Evolutionary conservation across 164 flowering plant species (phyloP).

Genomic region (Echeveria elegans): DNA sequence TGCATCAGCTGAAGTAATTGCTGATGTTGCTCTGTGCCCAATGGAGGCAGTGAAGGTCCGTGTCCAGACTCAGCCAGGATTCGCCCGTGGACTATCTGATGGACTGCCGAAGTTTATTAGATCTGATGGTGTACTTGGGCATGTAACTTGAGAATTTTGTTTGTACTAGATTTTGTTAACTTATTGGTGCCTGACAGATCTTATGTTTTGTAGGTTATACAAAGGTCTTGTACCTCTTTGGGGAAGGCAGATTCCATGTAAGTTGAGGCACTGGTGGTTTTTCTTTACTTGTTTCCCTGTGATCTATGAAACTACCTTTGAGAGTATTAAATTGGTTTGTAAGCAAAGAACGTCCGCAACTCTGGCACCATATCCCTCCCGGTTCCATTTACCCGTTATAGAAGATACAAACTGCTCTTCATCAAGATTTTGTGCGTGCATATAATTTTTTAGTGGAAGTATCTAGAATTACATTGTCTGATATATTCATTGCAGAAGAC

Average conservation of each 20-base stretch:
- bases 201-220: constrained; percentile 47
- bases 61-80: constrained; percentile 82
- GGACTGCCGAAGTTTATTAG: constrained; percentile 70
- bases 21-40: constrained; percentile 80
- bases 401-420: not conserved
- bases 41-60: constrained; percentile 84
- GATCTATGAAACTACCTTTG: not conserved
- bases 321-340: not conserved
- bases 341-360: not conserved
- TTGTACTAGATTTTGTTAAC: not conserved
- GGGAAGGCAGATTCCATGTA: constrained; percentile 88
- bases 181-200: not conserved
- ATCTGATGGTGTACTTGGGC: constrained; percentile 69
- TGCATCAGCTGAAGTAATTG: constrained; percentile 84
- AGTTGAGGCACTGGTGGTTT: constrained; percentile 17
- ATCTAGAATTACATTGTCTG: not conserved
- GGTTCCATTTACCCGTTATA: not conserved
- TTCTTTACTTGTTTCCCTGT: not conserved
- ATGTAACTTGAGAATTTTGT: not conserved
- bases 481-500: not conserved
- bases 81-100: constrained; percentile 66
- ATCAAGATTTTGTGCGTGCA: not conserved
- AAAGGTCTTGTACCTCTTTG: constrained; percentile 77
- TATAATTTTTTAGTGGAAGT: not conserved
- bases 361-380: not conserved